Evolutionary conservation across 2,329 filamentous ascomycete genomes (phyloP).

Genomic region (Fusarium mangiferae): DNA sequence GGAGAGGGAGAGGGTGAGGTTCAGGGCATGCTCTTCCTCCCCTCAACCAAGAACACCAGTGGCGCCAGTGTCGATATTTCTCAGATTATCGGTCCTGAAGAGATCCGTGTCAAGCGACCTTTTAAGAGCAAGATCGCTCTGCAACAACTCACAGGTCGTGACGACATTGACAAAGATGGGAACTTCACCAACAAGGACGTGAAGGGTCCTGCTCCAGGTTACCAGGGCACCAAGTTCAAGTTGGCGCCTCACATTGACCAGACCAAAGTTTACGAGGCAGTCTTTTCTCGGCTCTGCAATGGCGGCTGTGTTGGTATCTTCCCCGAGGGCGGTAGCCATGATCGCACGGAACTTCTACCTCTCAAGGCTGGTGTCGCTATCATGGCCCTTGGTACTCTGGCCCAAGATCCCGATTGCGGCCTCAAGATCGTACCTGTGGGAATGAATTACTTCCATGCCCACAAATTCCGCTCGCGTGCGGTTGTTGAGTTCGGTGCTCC

Average conservation of each 20-base stretch:
- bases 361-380: conserved; percentile 97
- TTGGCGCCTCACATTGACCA: conserved; percentile 94
- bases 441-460: conserved; percentile 99
- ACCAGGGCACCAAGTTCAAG: conserved; percentile 84
- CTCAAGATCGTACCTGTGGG: conserved; percentile 95
- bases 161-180: conserved; percentile 75
- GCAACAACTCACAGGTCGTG: conserved; percentile 82
- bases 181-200: conserved; percentile 67
- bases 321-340: conserved; percentile 95
- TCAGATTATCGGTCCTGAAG: conserved; percentile 81
- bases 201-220: conserved; percentile 68
- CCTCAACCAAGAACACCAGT: conserved; percentile 79
- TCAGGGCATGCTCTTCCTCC: conserved; percentile 87
- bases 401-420: conserved; percentile 84
- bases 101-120: conserved; percentile 86
- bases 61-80: conserved; percentile 86
- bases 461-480: conserved; percentile 96
- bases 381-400: conserved; percentile 93
- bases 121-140: conserved; percentile 82
- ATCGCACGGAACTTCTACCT: conserved; percentile 89
- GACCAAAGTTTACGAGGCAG: conserved; percentile 90
- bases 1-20: conserved; percentile 75
- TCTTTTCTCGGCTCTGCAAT: conserved; percentile 82
- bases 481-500: conserved; percentile 95
- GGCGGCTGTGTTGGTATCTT: conserved; percentile 97